phyloP scores from a whole-genome alignment of 129 eudicot genomes.

The Tagetes erecta region DNA sequence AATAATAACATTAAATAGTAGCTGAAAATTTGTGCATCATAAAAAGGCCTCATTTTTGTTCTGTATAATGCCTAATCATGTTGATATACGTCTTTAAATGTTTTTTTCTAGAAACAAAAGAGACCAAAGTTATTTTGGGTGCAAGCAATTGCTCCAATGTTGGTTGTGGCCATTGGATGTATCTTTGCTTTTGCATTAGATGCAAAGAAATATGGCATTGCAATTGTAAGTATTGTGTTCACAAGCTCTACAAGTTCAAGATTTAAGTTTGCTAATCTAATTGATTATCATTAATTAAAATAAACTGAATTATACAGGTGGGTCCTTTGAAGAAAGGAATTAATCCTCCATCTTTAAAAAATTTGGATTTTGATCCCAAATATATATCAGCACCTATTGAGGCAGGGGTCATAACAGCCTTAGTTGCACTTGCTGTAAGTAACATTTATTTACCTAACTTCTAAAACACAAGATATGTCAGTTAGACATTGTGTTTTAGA shows the following conservation, averaged over 20 bases:
- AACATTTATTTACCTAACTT: not conserved
- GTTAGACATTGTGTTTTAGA: too few relatives aligned
- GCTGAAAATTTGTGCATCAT: too few relatives aligned
- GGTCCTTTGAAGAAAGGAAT: slow-evolving; percentile 70
- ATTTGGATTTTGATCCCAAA: slow-evolving; percentile 52
- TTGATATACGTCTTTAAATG: not conserved
- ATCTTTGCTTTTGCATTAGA: slow-evolving; percentile 56
- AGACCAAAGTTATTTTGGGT: slow-evolving; percentile 81
- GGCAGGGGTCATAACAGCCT: slow-evolving; percentile 78
- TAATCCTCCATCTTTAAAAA: slow-evolving; percentile 57
- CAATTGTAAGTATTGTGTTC: slow-evolving; percentile 48
- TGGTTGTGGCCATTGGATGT: slow-evolving; percentile 57
- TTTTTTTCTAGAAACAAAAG: slow-evolving; percentile 58
- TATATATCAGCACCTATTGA: slow-evolving; percentile 66
- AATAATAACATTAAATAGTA: too few relatives aligned
- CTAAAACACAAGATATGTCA: too few relatives aligned
- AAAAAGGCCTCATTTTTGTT: not conserved
- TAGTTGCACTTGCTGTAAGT: slow-evolving; percentile 82
- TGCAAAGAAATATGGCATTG: slow-evolving; percentile 64
- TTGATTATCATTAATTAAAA: not conserved
- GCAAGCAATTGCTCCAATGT: slow-evolving; percentile 77
- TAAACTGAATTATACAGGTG: slow-evolving; percentile 41
- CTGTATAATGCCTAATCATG: not conserved
- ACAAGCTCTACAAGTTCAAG: not conserved
- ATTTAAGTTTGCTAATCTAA: not conserved